These are phyloP conservation scores for Phascolomyces articulosus DNA, from an alignment of 371 early-diverging fungal genomes.

Conservation along the genomic window DNA sequence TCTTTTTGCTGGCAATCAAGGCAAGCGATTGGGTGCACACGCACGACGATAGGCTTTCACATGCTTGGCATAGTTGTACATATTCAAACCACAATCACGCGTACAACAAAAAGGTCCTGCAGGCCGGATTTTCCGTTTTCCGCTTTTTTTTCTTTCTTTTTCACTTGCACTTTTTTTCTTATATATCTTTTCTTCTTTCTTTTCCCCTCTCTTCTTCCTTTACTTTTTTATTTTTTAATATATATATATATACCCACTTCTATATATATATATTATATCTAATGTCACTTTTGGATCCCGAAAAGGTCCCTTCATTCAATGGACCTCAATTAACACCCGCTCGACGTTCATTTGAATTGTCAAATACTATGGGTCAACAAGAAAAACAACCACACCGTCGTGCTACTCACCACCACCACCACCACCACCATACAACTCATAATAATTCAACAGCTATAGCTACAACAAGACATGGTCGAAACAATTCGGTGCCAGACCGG, in stretches of 20 bases:
- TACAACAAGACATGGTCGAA: not conserved
- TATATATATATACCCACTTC: too few relatives aligned
- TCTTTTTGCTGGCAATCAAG: not conserved
- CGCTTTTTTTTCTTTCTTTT: conserved; percentile 2
- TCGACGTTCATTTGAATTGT: not conserved
- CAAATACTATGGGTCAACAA: not conserved
- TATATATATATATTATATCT: not conserved
- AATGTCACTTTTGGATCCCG: conserved; percentile 5
- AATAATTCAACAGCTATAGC: not conserved
- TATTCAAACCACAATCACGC: not conserved
- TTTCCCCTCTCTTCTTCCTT: conserved; percentile 9
- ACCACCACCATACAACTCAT: too few relatives aligned
- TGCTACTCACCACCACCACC: too few relatives aligned
- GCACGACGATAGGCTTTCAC: not conserved
- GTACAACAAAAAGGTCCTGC: not conserved
- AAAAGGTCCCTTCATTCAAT: not conserved
- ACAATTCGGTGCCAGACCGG: not conserved
- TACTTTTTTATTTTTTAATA: conserved; percentile 9
- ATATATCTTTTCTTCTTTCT: conserved; percentile 13
- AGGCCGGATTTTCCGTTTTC: not conserved
- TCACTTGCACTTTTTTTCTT: conserved; percentile 6
- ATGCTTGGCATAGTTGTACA: not conserved
- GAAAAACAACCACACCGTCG: not conserved
- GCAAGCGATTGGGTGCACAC: not conserved
- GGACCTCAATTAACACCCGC: not conserved